A percentile compares a stretch with the other conserved stretches of the same genome.
These are phyloP conservation scores for Kuraishia floccosa DNA, from an alignment of 805 yeast genomes.

Conservation along the genomic window DNA sequence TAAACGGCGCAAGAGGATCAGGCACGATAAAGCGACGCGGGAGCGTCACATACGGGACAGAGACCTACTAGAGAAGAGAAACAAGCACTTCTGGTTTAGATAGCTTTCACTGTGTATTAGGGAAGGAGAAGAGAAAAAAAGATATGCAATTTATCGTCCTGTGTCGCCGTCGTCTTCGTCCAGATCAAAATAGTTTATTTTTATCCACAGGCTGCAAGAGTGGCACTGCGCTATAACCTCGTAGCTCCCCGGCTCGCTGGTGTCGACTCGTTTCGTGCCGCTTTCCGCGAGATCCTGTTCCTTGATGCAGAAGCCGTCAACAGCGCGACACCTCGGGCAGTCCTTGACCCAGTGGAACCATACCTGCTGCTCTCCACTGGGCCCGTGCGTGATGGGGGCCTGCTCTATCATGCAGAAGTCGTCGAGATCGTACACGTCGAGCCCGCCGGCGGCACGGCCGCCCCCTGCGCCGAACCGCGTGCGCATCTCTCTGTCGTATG, in stretches of 20 bases:
- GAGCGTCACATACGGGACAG: too few relatives aligned
- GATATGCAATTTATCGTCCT: too few relatives aligned
- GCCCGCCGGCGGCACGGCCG: conserved; percentile 34
- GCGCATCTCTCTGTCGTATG: conserved; percentile 38
- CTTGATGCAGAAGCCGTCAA: conserved; percentile 40
- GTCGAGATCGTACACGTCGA: conserved; percentile 56
- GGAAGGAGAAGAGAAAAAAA: too few relatives aligned
- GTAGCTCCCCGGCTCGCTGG: conserved; percentile 38
- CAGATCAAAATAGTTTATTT: conserved; percentile 53
- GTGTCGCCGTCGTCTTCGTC: conserved; percentile 12
- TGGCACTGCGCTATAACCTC: conserved; percentile 71
- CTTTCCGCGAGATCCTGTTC: conserved; percentile 51
- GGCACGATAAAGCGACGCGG: too few relatives aligned
- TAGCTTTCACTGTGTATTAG: too few relatives aligned
- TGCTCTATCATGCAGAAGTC: conserved; percentile 35
- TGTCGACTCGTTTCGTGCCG: conserved; percentile 25
- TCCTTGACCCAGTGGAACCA: conserved; percentile 25
- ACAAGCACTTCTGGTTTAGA: too few relatives aligned
- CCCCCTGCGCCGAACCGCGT: background rate
- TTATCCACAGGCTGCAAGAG: conserved; percentile 81
- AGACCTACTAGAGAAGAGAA: too few relatives aligned
- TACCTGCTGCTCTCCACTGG: conserved; percentile 16
- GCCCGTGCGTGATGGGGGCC: background rate
- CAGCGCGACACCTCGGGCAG: conserved; percentile 58
- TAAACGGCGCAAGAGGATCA: too few relatives aligned